A percentile compares a stretch with the other conserved stretches of the same genome.
These are phyloP conservation scores for Cladophialophora bantiana DNA, from an alignment of 2,329 filamentous ascomycete genomes.

Conservation along the genomic window DNA sequence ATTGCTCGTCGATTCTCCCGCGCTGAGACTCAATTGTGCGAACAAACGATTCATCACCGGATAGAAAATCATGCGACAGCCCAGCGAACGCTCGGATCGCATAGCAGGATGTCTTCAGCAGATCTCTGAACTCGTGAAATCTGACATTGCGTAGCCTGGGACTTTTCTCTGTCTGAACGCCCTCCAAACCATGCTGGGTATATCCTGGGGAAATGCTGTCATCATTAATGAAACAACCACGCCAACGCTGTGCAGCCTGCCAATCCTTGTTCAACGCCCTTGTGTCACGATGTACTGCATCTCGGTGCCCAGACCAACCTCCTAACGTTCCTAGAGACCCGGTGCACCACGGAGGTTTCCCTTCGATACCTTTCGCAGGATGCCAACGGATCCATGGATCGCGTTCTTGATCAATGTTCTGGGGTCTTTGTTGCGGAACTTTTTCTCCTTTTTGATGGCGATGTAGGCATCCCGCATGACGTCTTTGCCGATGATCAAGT, in stretches of 20 bases:
- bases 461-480: not conserved
- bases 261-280: not conserved
- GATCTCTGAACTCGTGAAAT: too few species aligned
- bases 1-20: too few species aligned
- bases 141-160: not conserved
- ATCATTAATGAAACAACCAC: constrained; percentile 1
- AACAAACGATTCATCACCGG: too few species aligned
- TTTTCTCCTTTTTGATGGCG: not conserved
- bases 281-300: not conserved
- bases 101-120: too few species aligned
- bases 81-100: too few species aligned
- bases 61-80: too few species aligned
- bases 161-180: not conserved
- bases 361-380: constrained; percentile 4
- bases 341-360: constrained; percentile 1
- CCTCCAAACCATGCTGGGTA: constrained; percentile 1
- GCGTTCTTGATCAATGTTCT: not conserved
- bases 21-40: too few species aligned
- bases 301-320: not conserved
- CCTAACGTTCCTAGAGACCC: not conserved
- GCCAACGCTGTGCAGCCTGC: constrained; percentile 6
- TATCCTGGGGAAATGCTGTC: not conserved
- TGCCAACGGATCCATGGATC: not conserved
- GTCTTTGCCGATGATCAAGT: not conserved
- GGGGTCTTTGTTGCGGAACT: not conserved